Evolutionary conservation across 148 eudicot species (phyloP).

Genomic region (Amaranthus cruentus): DNA sequence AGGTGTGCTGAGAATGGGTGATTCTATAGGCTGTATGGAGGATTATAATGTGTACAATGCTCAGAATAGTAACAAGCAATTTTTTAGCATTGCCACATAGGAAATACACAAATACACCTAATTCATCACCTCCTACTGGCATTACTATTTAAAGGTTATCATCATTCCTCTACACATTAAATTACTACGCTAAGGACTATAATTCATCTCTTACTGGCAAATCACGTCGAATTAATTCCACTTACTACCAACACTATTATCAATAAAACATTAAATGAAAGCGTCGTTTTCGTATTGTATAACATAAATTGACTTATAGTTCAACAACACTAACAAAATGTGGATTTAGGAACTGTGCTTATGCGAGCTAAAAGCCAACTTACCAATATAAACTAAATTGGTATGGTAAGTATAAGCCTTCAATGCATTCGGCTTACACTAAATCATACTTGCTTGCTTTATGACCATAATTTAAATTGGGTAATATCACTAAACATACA

Average conservation of each 20-base stretch:
- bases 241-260: background rate
- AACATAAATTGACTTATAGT: no score
- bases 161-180: background rate
- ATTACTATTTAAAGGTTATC: no score
- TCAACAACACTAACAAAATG: background rate
- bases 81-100: no score
- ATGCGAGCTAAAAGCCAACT: background rate
- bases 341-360: background rate
- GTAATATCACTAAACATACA: background rate
- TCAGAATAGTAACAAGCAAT: no score
- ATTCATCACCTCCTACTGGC: no score
- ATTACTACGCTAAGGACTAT: background rate
- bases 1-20: no score
- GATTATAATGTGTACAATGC: no score
- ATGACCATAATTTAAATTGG: background rate
- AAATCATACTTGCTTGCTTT: background rate
- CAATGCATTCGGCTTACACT: background rate
- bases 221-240: background rate
- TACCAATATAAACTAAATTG: background rate
- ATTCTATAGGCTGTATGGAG: no score
- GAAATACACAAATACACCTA: no score
- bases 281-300: no score
- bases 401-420: background rate
- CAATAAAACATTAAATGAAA: background rate
- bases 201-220: background rate